Evolutionary conservation across 177 flowering plant species (phyloP).

Genomic region (Vitis hybrid): DNA sequence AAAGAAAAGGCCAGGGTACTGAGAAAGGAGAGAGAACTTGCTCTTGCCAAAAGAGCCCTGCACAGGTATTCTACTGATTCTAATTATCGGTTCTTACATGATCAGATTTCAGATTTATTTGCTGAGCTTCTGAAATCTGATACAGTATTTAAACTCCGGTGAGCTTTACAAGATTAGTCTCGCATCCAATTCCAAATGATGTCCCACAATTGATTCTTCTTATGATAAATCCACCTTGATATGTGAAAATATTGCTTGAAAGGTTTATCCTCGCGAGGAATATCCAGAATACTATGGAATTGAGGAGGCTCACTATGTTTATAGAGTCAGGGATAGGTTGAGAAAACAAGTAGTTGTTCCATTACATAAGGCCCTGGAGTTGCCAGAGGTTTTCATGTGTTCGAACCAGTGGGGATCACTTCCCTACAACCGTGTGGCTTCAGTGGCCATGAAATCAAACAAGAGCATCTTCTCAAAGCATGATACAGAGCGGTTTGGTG

Average conservation of each 20-base stretch:
- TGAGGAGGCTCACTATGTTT: conserved; percentile 6
- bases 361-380: conserved; percentile 5
- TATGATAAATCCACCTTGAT: conserved; percentile 24
- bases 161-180: conserved; percentile 24
- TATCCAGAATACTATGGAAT: background rate
- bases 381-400: conserved; percentile 18
- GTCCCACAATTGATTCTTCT: conserved; percentile 31
- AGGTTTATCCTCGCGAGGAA: conserved; percentile 3
- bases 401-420: conserved; percentile 9
- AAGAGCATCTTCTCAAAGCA: background rate
- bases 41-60: background rate
- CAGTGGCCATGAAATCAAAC: conserved; percentile 9
- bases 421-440: conserved; percentile 4
- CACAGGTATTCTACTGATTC: conserved; percentile 2
- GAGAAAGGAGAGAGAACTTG: background rate
- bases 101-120: conserved; percentile 29
- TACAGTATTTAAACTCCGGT: conserved; percentile 14
- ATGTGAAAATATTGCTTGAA: conserved; percentile 30
- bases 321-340: conserved; percentile 5
- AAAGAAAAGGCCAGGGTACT: background rate
- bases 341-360: conserved; percentile 10
- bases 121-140: conserved; percentile 24
- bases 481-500: background rate
- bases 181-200: conserved; percentile 32
- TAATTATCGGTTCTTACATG: conserved; percentile 15